phyloP scores from a whole-genome alignment of 495 filamentous ascomycete genomes.

The Trichocladium uniseriatum region DNA sequence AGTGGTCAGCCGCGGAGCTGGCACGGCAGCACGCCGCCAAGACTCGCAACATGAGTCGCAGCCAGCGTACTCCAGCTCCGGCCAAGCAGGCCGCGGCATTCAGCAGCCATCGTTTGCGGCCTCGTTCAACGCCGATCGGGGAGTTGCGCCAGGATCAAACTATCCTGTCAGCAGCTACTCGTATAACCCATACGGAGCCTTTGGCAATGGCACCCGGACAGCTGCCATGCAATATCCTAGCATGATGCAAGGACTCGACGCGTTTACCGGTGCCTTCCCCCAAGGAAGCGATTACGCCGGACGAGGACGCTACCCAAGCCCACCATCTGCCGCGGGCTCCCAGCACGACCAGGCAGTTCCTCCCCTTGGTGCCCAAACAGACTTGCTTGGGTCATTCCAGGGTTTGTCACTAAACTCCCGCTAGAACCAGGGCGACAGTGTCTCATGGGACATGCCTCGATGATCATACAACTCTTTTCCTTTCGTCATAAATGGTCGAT shows the following conservation, averaged over 20 bases:
- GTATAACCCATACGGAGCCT: slow-evolving; percentile 39
- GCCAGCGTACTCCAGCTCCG: slow-evolving; percentile 25
- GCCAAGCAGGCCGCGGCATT: slow-evolving; percentile 30
- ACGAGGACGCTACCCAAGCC: slow-evolving; percentile 37
- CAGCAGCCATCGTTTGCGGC: slow-evolving; percentile 30
- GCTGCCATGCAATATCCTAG: slow-evolving; percentile 28
- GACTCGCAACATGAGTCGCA: slow-evolving; percentile 38
- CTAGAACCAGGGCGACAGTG: slow-evolving; percentile 15
- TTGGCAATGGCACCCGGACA: slow-evolving; percentile 30
- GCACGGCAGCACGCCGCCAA: slow-evolving; percentile 39
- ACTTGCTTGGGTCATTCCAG: slow-evolving; percentile 43
- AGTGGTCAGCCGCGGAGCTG: slow-evolving; percentile 34
- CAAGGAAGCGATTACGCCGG: slow-evolving; percentile 34
- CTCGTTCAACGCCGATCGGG: slow-evolving; percentile 30
- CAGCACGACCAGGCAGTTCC: slow-evolving; percentile 32
- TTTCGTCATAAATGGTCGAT: slow-evolving; percentile 1
- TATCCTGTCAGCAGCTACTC: slow-evolving; percentile 31
- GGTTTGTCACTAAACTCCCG: slow-evolving; percentile 45
- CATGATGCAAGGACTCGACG: slow-evolving; percentile 35
- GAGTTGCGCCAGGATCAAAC: slow-evolving; percentile 22
- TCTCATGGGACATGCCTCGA: background rate
- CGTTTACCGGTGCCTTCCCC: slow-evolving; percentile 34
- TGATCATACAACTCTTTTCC: background rate
- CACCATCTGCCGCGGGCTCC: slow-evolving; percentile 20
- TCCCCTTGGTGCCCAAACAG: slow-evolving; percentile 28